These are phyloP conservation scores for Sequoia sempervirens DNA, from an alignment of 75 land plant genomes.

Conservation along the genomic window DNA sequence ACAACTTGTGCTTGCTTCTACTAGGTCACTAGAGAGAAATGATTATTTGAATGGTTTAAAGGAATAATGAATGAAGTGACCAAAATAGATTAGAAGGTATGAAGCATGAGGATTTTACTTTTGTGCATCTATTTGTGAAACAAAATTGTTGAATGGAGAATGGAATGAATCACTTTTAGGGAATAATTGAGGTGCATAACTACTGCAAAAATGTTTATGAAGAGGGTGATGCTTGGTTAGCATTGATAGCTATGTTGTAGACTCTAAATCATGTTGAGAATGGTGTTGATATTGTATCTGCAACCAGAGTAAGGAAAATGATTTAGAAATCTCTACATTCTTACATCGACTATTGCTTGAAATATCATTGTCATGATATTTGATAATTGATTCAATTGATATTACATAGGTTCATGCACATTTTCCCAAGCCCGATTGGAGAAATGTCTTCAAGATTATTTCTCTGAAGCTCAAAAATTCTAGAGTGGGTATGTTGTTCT, in stretches of 20 bases:
- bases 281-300: conserved; percentile 92
- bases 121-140: not conserved
- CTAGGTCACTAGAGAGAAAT: conserved; percentile 25
- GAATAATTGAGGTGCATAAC: conserved; percentile 93
- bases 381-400: not conserved
- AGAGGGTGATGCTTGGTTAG: conserved; percentile 95
- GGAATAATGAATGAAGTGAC: conserved; percentile 29
- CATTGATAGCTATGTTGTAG: conserved; percentile 92
- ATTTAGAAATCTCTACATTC: not conserved
- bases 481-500: conserved; percentile 24
- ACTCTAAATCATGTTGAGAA: conserved; percentile 92
- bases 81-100: conserved; percentile 20
- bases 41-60: conserved; percentile 25
- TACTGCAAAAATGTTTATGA: conserved; percentile 96
- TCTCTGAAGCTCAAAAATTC: conserved; percentile 36
- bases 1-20: conserved; percentile 19
- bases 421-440: conserved; percentile 89
- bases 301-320: conserved; percentile 66
- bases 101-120: not conserved
- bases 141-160: not conserved
- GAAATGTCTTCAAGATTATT: conserved; percentile 48
- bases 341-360: not conserved
- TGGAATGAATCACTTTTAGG: conserved; percentile 22
- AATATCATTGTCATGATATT: not conserved
- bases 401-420: conserved; percentile 55